These are phyloP conservation scores for Cytospora paraplurivora DNA, from an alignment of 2,329 filamentous ascomycete genomes.

Conservation along the genomic window DNA sequence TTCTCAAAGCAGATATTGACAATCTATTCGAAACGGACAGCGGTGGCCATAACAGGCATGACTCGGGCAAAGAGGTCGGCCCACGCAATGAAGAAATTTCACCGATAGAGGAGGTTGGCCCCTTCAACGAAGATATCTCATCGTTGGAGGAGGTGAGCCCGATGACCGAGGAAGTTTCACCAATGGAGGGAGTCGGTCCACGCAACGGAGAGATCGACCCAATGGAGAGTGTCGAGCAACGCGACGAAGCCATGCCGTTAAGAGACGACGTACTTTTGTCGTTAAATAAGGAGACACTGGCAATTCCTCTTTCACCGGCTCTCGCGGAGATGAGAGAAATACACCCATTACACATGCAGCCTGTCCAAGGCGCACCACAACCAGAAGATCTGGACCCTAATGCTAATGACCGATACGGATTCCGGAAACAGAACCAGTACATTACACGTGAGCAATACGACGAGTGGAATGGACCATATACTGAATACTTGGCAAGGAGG, in stretches of 20 bases:
- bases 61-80: slow-evolving; percentile 54
- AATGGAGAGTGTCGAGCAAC: slow-evolving; percentile 9
- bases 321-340: slow-evolving; percentile 4
- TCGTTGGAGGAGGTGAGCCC: neutral
- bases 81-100: slow-evolving; percentile 30
- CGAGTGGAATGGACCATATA: slow-evolving; percentile 75
- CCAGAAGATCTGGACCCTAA: slow-evolving; percentile 48
- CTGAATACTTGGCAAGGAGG: slow-evolving; percentile 71
- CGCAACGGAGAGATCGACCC: slow-evolving; percentile 6
- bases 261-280: slow-evolving; percentile 7
- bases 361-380: slow-evolving; percentile 38
- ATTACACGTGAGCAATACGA: slow-evolving; percentile 78
- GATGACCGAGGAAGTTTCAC: neutral
- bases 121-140: slow-evolving; percentile 30
- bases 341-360: slow-evolving; percentile 28
- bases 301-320: slow-evolving; percentile 20
- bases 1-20: slow-evolving; percentile 32
- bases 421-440: slow-evolving; percentile 84
- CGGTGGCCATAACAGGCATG: slow-evolving; percentile 38
- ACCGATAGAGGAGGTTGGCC: slow-evolving; percentile 30
- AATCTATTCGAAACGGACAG: slow-evolving; percentile 39
- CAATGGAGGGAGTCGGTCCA: neutral
- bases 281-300: slow-evolving; percentile 13
- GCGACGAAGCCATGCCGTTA: slow-evolving; percentile 5
- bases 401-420: slow-evolving; percentile 81